phyloP scores from a whole-genome alignment of 257 asterid genomes.

The Vinca minor region DNA sequence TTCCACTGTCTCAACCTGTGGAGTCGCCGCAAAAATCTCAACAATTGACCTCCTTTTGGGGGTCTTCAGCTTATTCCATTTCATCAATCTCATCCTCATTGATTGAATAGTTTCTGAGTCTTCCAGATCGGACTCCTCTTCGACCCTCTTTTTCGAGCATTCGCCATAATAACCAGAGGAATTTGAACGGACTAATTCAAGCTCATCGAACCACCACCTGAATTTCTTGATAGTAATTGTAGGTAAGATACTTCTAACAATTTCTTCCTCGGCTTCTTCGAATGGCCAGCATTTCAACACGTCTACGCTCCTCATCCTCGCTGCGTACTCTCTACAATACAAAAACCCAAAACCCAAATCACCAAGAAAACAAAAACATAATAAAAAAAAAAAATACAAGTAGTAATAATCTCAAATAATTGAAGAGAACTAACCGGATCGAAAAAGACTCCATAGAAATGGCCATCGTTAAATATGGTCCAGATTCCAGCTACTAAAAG shows the following conservation, averaged over 20 bases:
- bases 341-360: too few species aligned
- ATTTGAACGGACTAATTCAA: constrained; percentile 12
- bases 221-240: constrained; percentile 53
- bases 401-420: too few species aligned
- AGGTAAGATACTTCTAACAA: constrained; percentile 41
- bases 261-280: constrained; percentile 28
- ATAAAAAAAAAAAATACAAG: too few species aligned
- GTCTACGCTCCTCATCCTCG: constrained; percentile 55
- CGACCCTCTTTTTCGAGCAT: background rate
- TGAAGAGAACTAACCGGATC: constrained; percentile 40
- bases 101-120: constrained; percentile 14
- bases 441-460: constrained; percentile 43
- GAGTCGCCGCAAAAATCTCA: constrained; percentile 62
- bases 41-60: constrained; percentile 68
- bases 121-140: constrained; percentile 12
- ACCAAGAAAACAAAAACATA: too few species aligned
- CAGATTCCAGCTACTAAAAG: constrained; percentile 4
- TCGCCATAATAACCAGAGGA: background rate
- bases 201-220: constrained; percentile 60
- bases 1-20: constrained; percentile 35
- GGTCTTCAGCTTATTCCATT: constrained; percentile 35
- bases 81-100: constrained; percentile 6
- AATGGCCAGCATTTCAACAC: constrained; percentile 78
- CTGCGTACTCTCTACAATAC: constrained; percentile 51
- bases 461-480: constrained; percentile 23